Percentiles rank a stretch among this genome's conserved stretches.
Conservation (phyloP, 805 yeast species). For the Peterozyma xylosa region DNA sequence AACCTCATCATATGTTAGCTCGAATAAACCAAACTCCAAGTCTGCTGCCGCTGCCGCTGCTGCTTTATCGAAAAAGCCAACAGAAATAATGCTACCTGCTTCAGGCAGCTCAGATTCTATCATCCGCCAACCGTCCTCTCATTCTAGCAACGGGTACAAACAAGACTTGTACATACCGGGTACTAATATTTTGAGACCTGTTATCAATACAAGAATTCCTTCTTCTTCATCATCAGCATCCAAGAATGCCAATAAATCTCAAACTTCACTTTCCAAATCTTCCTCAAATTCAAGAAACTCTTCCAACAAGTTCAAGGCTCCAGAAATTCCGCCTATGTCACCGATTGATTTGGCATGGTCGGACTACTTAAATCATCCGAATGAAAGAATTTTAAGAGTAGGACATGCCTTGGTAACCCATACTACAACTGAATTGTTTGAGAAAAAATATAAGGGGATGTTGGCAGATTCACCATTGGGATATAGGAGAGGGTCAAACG, state of each 20-base stretch:
- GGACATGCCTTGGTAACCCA: constrained; percentile 44
- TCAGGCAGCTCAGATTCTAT: constrained; percentile 1
- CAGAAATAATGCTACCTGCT: constrained; percentile 4
- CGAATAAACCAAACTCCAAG: neutral
- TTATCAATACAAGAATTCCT: constrained; percentile 27
- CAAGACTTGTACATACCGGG: constrained; percentile 36
- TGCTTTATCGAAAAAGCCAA: constrained; percentile 10
- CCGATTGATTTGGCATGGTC: constrained; percentile 55
- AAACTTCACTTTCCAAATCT: neutral
- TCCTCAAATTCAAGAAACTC: constrained; percentile 4
- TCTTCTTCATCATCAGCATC: neutral
- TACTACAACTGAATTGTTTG: constrained; percentile 41
- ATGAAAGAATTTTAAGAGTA: constrained; percentile 53
- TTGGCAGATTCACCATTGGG: constrained; percentile 55
- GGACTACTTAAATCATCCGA: constrained; percentile 39
- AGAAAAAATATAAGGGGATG: constrained; percentile 48
- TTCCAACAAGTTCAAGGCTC: constrained; percentile 3
- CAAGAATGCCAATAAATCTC: neutral
- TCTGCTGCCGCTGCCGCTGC: constrained; percentile 14
- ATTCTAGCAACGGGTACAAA: neutral
- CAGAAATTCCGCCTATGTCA: constrained; percentile 37
- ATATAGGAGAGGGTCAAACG: constrained; percentile 23
- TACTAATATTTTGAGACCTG: constrained; percentile 49
- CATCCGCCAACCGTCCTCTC: neutral
- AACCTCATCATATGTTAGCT: neutral